Evolutionary conservation across 2,329 filamentous ascomycete genomes (phyloP).

Genomic region (Cryphonectria radicalis): DNA sequence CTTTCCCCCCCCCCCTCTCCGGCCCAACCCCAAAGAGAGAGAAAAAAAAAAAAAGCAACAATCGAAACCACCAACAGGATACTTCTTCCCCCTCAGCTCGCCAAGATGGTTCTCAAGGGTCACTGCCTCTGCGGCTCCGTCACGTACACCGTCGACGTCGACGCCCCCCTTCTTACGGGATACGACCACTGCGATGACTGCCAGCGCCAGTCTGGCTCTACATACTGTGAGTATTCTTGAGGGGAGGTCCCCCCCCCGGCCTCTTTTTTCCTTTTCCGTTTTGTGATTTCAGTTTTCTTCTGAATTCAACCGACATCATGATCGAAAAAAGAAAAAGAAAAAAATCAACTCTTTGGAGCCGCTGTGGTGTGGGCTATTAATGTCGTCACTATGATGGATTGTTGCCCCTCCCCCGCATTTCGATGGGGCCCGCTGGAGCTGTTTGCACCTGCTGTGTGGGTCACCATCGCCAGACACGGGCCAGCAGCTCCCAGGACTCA

Average conservation of each 20-base stretch:
- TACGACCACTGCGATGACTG: constrained; percentile 77
- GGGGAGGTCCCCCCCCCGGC: too few species aligned
- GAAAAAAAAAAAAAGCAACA: not conserved
- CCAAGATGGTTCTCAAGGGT: constrained; percentile 67
- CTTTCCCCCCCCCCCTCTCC: not conserved
- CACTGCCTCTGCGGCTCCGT: constrained; percentile 74
- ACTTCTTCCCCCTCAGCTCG: constrained; percentile 11
- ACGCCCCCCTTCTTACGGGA: constrained; percentile 57
- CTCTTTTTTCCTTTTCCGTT: too few species aligned
- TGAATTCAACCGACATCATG: not conserved
- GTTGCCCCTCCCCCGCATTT: constrained; percentile 26
- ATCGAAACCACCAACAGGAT: not conserved
- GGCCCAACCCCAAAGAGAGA: too few species aligned
- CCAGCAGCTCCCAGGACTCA: not conserved
- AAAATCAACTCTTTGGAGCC: not conserved
- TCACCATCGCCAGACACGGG: not conserved
- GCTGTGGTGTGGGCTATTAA: constrained; percentile 18
- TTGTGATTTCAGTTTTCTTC: not conserved
- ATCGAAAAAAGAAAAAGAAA: not conserved
- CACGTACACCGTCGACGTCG: constrained; percentile 66
- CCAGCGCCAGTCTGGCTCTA: constrained; percentile 71
- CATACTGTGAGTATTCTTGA: constrained; percentile 58
- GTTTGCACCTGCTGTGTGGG: constrained; percentile 6
- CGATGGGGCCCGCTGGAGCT: constrained; percentile 9
- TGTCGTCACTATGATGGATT: constrained; percentile 9